Conservation (phyloP, 441 rosid genomes). For the Adansonia rubrostipa region DNA sequence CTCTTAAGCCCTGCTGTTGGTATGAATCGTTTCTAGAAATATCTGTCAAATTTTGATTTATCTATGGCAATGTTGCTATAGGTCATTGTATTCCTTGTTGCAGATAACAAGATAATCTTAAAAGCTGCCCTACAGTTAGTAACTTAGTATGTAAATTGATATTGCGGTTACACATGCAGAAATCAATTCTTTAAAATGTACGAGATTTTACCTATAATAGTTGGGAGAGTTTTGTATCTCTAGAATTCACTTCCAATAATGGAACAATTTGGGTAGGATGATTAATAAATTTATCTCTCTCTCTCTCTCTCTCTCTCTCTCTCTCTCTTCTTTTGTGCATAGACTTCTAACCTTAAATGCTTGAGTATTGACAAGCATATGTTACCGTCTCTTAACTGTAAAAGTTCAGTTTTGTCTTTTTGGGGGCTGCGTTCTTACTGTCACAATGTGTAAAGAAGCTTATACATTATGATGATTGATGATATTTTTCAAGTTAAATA, state of each 20-base stretch:
- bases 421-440: not conserved
- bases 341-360: not conserved
- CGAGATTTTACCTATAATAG: not conserved
- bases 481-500: not conserved
- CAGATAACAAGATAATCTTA: not conserved
- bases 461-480: not conserved
- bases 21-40: slow-evolving; percentile 14
- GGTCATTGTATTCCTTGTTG: not conserved
- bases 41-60: not conserved
- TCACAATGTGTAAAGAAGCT: not conserved
- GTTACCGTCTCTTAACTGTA: not conserved
- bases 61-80: not conserved
- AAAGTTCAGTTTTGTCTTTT: no score
- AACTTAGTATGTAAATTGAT: not conserved
- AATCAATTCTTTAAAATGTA: not conserved
- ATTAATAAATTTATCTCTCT: not conserved
- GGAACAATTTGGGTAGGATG: not conserved
- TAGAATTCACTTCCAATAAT: not conserved
- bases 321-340: not conserved
- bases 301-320: not conserved
- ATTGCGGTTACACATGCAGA: not conserved
- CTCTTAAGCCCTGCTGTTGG: slow-evolving; percentile 16
- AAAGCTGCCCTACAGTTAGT: not conserved
- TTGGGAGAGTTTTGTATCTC: not conserved
- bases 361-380: not conserved